Conservation (phyloP, 257 asterid species). For the Lantana camara region DNA sequence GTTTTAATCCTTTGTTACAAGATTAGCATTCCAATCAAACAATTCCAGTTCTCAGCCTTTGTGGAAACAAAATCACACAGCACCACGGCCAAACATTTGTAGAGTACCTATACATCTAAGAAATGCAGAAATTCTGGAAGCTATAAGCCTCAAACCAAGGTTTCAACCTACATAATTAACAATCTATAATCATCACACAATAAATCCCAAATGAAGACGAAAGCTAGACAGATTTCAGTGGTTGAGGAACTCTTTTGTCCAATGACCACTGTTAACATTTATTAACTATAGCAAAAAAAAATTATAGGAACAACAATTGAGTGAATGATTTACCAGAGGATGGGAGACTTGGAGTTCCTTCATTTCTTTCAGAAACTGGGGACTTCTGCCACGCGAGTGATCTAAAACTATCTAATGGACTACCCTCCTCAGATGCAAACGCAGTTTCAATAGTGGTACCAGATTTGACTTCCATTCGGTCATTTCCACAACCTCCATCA, state of each 20-base stretch:
- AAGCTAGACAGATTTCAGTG: background rate
- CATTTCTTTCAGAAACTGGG: conserved; percentile 67
- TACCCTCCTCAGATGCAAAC: conserved; percentile 78
- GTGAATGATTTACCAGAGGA: conserved; percentile 62
- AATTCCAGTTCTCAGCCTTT: conserved; percentile 14
- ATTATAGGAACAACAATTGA: conserved; percentile 17
- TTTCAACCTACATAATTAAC: background rate
- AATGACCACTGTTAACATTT: conserved; percentile 12
- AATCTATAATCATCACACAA: background rate
- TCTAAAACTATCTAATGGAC: conserved; percentile 75
- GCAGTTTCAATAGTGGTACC: conserved; percentile 60
- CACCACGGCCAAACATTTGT: background rate
- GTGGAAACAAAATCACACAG: conserved; percentile 4
- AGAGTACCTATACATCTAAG: background rate
- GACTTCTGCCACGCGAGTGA: conserved; percentile 74
- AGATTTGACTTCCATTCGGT: conserved; percentile 53
- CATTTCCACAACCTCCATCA: conserved; percentile 49
- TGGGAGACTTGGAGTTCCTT: conserved; percentile 44
- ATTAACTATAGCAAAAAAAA: conserved; percentile 7
- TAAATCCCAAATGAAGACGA: background rate
- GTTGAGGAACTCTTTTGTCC: conserved; percentile 10
- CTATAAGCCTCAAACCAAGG: conserved; percentile 6
- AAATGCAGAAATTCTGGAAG: conserved; percentile 11
- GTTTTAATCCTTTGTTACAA: background rate
- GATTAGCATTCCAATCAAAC: background rate